Evolutionary conservation across 352 stramenopile species (phyloP).

Genomic region (Pythium monospermum): DNA sequence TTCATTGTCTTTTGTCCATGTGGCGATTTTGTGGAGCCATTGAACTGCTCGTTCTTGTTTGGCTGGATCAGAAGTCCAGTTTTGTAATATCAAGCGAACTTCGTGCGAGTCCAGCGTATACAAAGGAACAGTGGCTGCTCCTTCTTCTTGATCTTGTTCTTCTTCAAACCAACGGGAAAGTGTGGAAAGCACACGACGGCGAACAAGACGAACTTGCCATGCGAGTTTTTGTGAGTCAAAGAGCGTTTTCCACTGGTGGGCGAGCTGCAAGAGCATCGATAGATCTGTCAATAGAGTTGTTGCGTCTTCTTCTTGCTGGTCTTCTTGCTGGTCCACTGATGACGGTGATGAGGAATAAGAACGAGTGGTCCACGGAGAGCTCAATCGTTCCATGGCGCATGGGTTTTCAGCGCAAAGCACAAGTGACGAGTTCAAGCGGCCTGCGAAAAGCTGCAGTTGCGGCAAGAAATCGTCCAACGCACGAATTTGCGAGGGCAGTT

Average conservation of each 20-base stretch:
- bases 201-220: slow-evolving; percentile 21
- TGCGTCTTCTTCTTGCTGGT: too few species aligned
- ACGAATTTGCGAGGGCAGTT: slow-evolving; percentile 17
- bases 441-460: slow-evolving; percentile 32
- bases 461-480: slow-evolving; percentile 36
- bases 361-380: too few species aligned
- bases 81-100: slow-evolving; percentile 48
- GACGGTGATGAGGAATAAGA: slow-evolving; percentile 4
- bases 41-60: slow-evolving; percentile 31
- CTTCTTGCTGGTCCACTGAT: too few species aligned
- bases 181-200: slow-evolving; percentile 28
- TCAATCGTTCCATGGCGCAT: slow-evolving; percentile 5
- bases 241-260: slow-evolving; percentile 1
- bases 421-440: slow-evolving; percentile 27
- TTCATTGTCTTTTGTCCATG: slow-evolving; percentile 9
- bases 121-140: slow-evolving; percentile 27
- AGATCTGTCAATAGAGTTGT: slow-evolving; percentile 1
- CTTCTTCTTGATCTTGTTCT: slow-evolving; percentile 1
- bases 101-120: slow-evolving; percentile 58
- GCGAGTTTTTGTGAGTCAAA: slow-evolving; percentile 7
- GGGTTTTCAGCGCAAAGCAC: slow-evolving; percentile 33
- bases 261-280: background rate
- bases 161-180: slow-evolving; percentile 47
- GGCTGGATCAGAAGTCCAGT: slow-evolving; percentile 41
- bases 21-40: slow-evolving; percentile 51